phyloP scores from a whole-genome alignment of 768 basidiomycete species.

The Leccinum truebloodii region DNA sequence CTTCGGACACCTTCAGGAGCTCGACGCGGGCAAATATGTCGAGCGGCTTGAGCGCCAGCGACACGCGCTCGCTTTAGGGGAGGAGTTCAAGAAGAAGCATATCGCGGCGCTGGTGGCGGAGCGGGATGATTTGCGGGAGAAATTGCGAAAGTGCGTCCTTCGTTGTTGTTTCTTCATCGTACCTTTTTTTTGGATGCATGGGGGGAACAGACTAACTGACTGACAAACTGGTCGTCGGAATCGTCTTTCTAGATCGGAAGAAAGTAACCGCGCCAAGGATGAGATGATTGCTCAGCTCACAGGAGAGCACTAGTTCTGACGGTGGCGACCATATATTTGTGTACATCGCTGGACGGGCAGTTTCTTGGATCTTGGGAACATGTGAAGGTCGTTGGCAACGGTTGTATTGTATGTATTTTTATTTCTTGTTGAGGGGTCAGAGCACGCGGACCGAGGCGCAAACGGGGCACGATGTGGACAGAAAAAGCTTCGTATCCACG shows the following conservation, averaged over 20 bases:
- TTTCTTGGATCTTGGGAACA: background rate
- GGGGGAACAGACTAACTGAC: background rate
- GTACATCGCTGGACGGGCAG: background rate
- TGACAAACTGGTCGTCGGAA: background rate
- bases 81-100: slow-evolving; percentile 31
- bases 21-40: slow-evolving; percentile 32
- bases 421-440: background rate
- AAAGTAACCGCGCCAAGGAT: slow-evolving; percentile 3
- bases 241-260: slow-evolving; percentile 3
- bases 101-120: slow-evolving; percentile 18
- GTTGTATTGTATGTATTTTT: background rate
- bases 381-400: background rate
- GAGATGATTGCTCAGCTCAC: slow-evolving; percentile 1
- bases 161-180: background rate
- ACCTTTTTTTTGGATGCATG: background rate
- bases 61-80: slow-evolving; percentile 37
- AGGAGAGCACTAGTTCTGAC: background rate
- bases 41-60: slow-evolving; percentile 41
- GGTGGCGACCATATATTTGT: background rate
- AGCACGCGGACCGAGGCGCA: background rate
- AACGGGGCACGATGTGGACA: background rate
- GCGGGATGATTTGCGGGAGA: background rate
- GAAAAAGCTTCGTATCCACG: background rate
- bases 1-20: slow-evolving; percentile 14
- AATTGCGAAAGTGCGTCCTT: background rate